Evolutionary conservation across 495 filamentous ascomycete species (phyloP), one percentile per base, ranked within the genome.

Genomic region (Monascus purpureus): DNA sequence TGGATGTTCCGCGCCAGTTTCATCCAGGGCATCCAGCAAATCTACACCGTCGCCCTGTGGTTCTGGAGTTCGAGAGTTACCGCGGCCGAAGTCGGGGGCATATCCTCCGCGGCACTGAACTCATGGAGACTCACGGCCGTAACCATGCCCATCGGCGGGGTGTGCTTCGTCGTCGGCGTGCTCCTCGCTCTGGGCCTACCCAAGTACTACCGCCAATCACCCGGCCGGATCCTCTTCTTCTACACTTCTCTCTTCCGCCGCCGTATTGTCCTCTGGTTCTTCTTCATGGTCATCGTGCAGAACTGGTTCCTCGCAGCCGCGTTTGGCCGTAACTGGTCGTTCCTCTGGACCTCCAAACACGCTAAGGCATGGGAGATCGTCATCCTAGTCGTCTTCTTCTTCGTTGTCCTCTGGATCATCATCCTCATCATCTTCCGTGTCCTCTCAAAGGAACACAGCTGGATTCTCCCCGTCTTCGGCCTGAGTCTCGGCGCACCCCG

Each of bases 181-280:
- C 29, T 67, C 6, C 35, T 67, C 8, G 61, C 52, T 32, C 57
- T 63, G 19, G 63, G 63, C 7, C 41, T 67, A 19, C 63, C 63
- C 15, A 63, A 63, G 25, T 67, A 65, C 36, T 67, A 67, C 36
- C 62, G 69, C 29, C 75, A 78, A 40, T 53, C 63, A 1, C 79
- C 80, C 0, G 80, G 77, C 33, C 67, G 68, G 23, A 69, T 83
- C 0, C 80, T 80, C 0, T 65, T 61, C 1, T 67, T 67, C 47
- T 67, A 67, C 36, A 50, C 55, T 33, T 62, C 62, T 1, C 53
- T 67, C 8, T 62, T 57, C 28, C 40, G 61, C 2, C 55, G 61
- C 30, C 65, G 65, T 40, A 67, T 65, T 17, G 49, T 67, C 11
- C 45, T 64, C 2, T 67, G 63, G 63, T 64, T 61, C 38, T 67